phyloP scores from a whole-genome alignment of 2,329 filamentous ascomycete genomes.

The Talaromyces rugulosus region DNA sequence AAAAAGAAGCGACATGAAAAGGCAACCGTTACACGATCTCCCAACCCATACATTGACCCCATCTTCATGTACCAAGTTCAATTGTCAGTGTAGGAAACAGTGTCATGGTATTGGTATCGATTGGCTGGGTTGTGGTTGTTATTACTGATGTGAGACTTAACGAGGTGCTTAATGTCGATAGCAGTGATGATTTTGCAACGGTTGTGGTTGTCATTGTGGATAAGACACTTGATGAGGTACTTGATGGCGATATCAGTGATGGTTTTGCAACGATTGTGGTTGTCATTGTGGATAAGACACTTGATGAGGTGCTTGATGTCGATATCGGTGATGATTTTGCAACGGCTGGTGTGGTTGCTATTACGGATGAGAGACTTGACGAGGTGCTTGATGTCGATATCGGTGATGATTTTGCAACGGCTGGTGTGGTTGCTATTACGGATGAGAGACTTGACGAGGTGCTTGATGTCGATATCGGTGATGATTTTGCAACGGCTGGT shows the following conservation, averaged over 20 bases:
- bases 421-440: background rate
- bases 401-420: background rate
- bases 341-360: background rate
- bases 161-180: background rate
- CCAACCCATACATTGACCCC: background rate
- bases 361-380: no score
- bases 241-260: background rate
- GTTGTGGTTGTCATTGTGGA: background rate
- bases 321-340: background rate
- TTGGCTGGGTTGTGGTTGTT: background rate
- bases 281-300: no score
- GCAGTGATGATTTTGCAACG: background rate
- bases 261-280: background rate
- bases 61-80: background rate
- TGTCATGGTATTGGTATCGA: conserved; percentile 10
- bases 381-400: background rate
- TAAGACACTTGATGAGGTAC: background rate
- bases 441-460: background rate
- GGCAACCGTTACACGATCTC: background rate
- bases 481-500: background rate
- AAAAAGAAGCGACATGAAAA: background rate
- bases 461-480: background rate
- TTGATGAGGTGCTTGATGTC: background rate
- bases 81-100: conserved; percentile 11
- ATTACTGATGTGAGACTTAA: background rate